Conservation (phyloP, 306 rosid species). For the Rosa lucieae region DNA sequence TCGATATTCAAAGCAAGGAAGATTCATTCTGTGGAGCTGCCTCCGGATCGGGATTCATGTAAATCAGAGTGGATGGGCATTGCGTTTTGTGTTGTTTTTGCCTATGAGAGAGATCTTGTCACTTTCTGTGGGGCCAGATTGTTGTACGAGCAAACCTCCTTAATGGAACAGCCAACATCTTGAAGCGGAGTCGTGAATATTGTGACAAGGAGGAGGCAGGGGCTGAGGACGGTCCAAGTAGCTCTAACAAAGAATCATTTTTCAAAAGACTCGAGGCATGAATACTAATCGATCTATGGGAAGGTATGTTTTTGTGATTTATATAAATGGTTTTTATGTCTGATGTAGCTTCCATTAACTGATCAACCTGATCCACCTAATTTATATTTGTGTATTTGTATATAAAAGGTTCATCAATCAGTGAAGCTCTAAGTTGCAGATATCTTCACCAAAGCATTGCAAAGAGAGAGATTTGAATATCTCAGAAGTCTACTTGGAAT, state of each 20-base stretch:
- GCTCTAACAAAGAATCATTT: neutral
- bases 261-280: neutral
- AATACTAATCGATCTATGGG: neutral
- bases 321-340: no score
- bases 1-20: no score
- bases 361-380: no score
- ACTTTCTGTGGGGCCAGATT: neutral
- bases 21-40: no score
- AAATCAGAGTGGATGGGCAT: neutral
- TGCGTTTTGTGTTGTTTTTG: neutral
- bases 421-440: no score
- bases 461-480: no score
- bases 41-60: no score
- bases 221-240: neutral
- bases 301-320: no score
- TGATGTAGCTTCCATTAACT: no score
- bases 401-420: no score
- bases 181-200: neutral
- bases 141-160: neutral
- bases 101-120: neutral
- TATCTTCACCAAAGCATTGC: no score
- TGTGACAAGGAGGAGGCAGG: neutral
- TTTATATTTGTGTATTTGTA: constrained; percentile 17
- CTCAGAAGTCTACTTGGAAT: no score
- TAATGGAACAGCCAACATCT: neutral